These are phyloP conservation scores for Trichoderma sp. DNA, from an alignment of 2,329 filamentous ascomycete genomes.

Conservation along the genomic window DNA sequence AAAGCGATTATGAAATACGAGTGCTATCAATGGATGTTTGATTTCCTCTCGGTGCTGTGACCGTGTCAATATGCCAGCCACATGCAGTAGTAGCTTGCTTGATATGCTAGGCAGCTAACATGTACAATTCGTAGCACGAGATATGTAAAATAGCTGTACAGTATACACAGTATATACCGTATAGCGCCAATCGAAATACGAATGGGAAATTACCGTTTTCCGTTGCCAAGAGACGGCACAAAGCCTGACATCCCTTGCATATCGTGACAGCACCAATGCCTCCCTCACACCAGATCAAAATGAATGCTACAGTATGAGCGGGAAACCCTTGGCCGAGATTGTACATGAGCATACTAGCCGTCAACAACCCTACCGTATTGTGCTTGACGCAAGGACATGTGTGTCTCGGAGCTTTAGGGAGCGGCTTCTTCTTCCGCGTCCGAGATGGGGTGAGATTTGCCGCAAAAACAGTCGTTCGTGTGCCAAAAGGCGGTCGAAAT, in stretches of 20 bases:
- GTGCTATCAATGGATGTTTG: not conserved
- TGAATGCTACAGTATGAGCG: not conserved
- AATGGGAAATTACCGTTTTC: not conserved
- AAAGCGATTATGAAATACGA: not conserved
- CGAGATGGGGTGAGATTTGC: not conserved
- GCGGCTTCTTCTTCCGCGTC: not conserved
- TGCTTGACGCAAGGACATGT: not conserved
- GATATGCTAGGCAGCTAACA: not conserved
- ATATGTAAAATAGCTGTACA: not conserved
- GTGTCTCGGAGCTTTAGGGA: not conserved
- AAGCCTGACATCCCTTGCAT: slow-evolving; percentile 1
- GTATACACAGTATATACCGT: not conserved
- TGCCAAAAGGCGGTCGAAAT: not conserved
- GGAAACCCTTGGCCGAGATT: not conserved
- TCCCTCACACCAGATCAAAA: not conserved
- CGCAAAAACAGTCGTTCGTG: not conserved
- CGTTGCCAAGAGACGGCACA: not conserved
- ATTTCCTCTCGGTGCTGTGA: not conserved
- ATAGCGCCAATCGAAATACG: not conserved
- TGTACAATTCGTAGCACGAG: too few species aligned
- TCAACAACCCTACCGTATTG: not conserved
- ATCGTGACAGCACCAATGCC: not conserved
- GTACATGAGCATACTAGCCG: not conserved
- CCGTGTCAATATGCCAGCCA: not conserved
- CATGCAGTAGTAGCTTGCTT: not conserved